Base-by-base conservation (phyloP, 2,329 filamentous ascomycete genomes). In the Colletotrichum musicola region DNA sequence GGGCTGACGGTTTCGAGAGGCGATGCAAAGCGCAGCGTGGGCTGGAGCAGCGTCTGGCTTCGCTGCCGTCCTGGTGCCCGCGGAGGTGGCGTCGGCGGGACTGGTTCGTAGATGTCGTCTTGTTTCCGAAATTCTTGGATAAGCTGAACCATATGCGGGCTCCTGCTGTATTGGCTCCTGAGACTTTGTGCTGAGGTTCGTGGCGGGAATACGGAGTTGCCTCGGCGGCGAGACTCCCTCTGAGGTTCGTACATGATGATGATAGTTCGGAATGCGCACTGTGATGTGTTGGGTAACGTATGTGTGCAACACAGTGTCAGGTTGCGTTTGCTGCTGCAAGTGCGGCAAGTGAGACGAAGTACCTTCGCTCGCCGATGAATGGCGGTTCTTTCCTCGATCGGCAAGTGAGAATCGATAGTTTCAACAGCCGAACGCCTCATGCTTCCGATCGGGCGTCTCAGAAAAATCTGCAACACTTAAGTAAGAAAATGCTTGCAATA, bases 61-160 rank as follows among this genome's bases (percentile, higher is more conserved):
- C 38, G 38, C 22, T 44, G 55, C 12, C 66, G 66, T 47, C 62
- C 62, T 30, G 49, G 62, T 14, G 62, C 62, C 40, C 49, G 57
- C 22, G 66, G 66, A 10, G 66, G 66, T 40, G 62, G 66, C 35
- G 66, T 69, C 18, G 66, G 66, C 50, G 66, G 66, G 25, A 69
- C 50, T 3, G 66, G 66, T 7, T 66, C 42, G 62, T 69, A 69
- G 49, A 69, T 56, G 62, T 64, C 62, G 25, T 66, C 66, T n/a
- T 57, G 35, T n/a, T 61, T 60, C 22, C 66, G 66, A 14, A 69
- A 69, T 16, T 69, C 55, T 35, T 69, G 62, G 22, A 69, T 69
- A 35, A 69, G 42, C 12, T 69, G 66, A 6, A 53, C 62, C 22
- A 69, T 49, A 20, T 69, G 51, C 10, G 55, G 30, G 3, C 46